Evolutionary conservation across 2,329 filamentous ascomycete species (phyloP).

Genomic region (Colletotrichum cordylinicola): DNA sequence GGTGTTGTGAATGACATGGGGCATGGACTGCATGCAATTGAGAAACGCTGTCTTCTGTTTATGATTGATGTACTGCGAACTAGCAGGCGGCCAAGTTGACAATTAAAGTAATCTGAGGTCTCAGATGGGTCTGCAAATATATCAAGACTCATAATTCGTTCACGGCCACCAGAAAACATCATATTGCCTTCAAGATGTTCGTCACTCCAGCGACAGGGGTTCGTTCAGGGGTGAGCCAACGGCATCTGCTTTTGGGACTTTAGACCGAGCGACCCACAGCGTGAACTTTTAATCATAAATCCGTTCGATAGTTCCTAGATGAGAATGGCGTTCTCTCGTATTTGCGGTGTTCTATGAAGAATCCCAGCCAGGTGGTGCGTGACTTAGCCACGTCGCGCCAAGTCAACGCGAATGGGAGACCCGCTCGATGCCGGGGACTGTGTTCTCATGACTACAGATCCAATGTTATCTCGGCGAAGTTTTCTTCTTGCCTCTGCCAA

Average conservation of each 20-base stretch:
- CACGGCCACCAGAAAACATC: not conserved
- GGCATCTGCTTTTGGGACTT: not conserved
- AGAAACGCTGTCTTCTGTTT: not conserved
- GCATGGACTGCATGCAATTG: not conserved
- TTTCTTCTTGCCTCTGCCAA: not conserved
- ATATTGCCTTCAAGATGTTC: not conserved
- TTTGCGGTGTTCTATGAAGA: not conserved
- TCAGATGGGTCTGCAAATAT: not conserved
- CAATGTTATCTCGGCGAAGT: not conserved
- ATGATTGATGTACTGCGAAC: not conserved
- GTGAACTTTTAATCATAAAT: not conserved
- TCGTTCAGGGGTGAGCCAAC: not conserved
- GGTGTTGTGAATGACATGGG: not conserved
- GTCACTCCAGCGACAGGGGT: not conserved
- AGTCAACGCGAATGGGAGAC: not conserved
- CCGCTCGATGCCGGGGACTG: not conserved
- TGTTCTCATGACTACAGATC: not conserved
- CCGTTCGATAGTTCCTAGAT: not conserved
- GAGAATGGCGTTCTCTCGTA: not conserved
- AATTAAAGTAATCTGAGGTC: not conserved
- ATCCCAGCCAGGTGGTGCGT: not conserved
- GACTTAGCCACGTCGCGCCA: not conserved
- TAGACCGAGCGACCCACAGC: not conserved
- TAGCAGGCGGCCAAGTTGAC: not conserved
- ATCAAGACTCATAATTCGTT: not conserved